These are phyloP conservation scores for Pontederia crassipes DNA, from an alignment of 176 grass and related monocot genomes.

Conservation along the genomic window DNA sequence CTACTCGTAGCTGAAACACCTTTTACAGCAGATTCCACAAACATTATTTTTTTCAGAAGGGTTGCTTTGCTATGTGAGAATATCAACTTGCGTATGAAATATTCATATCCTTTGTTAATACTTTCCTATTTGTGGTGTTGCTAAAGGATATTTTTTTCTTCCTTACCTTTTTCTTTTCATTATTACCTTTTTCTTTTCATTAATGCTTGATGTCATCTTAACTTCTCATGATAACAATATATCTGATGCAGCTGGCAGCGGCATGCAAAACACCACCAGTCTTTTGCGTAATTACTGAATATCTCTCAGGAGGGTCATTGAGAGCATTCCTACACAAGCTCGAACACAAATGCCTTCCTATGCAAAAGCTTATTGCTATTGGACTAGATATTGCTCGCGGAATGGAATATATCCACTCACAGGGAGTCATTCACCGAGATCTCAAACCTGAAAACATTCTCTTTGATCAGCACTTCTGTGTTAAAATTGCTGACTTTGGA, in stretches of 20 bases:
- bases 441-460: not conserved
- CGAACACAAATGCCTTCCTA: not conserved
- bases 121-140: not conserved
- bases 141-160: not conserved
- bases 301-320: conserved; percentile 2
- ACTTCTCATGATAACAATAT: not conserved
- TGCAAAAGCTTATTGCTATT: not conserved
- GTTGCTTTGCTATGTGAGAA: no score
- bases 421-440: not conserved
- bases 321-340: conserved; percentile 1
- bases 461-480: not conserved
- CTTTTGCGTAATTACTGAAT: conserved; percentile 2
- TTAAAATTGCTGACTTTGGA: not conserved
- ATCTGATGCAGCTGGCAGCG: not conserved
- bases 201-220: no score
- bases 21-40: no score
- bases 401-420: not conserved
- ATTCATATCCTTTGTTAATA: not conserved
- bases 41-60: no score
- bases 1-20: no score
- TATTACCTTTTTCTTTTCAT: no score
- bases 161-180: not conserved
- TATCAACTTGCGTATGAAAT: no score
- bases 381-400: not conserved
- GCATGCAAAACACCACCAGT: not conserved